A percentile compares a stretch with the other conserved stretches of the same genome.
These are phyloP conservation scores for Leccinum fuscescens DNA, from an alignment of 1,284 basidiomycete genomes.

Conservation along the genomic window DNA sequence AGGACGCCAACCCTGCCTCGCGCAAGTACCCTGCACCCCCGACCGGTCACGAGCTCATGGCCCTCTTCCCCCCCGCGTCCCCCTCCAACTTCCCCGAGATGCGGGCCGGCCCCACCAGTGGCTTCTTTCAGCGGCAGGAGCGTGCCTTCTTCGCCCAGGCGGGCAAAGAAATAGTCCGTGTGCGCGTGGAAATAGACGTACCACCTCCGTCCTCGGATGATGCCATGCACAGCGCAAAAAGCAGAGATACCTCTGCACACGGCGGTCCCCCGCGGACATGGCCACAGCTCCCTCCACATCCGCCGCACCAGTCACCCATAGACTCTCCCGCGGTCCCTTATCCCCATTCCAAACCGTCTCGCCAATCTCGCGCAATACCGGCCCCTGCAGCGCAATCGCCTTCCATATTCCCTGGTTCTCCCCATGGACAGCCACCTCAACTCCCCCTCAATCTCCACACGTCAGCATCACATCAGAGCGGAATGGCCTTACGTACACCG, in stretches of 20 bases:
- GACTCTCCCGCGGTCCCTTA: slow-evolving; percentile 18
- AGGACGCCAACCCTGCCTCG: slow-evolving; percentile 43
- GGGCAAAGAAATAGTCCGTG: slow-evolving; percentile 70
- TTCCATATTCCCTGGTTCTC: slow-evolving; percentile 29
- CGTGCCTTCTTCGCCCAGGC: slow-evolving; percentile 73
- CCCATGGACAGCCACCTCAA: slow-evolving; percentile 36
- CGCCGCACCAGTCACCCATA: slow-evolving; percentile 28
- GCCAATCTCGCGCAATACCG: slow-evolving; percentile 26
- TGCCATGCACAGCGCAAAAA: slow-evolving; percentile 13
- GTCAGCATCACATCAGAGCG: slow-evolving; percentile 35
- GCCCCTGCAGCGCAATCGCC: slow-evolving; percentile 26
- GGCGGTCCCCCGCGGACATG: slow-evolving; percentile 25
- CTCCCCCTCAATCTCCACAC: slow-evolving; percentile 44
- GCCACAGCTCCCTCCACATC: slow-evolving; percentile 28
- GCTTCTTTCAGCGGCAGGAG: slow-evolving; percentile 69
- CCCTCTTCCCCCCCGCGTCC: slow-evolving; percentile 67
- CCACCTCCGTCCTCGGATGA: slow-evolving; percentile 19
- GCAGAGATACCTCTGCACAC: slow-evolving; percentile 22
- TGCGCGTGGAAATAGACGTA: slow-evolving; percentile 62
- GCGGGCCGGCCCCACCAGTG: slow-evolving; percentile 59
- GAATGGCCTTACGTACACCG: slow-evolving; percentile 42
- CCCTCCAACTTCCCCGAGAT: slow-evolving; percentile 52
- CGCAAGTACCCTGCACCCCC: slow-evolving; percentile 68
- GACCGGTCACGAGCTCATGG: slow-evolving; percentile 78
- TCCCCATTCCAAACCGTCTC: slow-evolving; percentile 24